These are phyloP conservation scores for Exophiala lecanii-corni DNA, from an alignment of 2,329 filamentous ascomycete species.

Conservation along the genomic window DNA sequence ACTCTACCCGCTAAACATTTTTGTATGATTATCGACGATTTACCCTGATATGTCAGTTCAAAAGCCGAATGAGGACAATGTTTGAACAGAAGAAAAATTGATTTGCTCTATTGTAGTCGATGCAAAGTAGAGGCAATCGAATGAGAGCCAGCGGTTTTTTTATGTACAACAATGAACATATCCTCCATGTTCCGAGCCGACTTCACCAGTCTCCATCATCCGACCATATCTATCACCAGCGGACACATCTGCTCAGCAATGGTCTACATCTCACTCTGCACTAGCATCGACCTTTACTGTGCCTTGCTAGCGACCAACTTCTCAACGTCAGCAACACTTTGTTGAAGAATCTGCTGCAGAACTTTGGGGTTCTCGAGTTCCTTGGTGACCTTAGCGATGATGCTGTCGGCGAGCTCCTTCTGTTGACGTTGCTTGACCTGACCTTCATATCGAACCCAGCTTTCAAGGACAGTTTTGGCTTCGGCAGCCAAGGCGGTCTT, in stretches of 20 bases:
- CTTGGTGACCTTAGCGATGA: slow-evolving; percentile 98
- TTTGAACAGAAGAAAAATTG: neutral
- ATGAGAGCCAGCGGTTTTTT: neutral
- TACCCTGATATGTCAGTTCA: too few relatives aligned
- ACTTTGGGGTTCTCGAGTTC: slow-evolving; percentile 97
- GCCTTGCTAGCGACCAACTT: slow-evolving; percentile 35
- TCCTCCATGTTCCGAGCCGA: neutral
- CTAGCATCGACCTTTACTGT: slow-evolving; percentile 16
- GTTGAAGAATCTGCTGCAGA: slow-evolving; percentile 95
- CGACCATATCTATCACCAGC: too few relatives aligned
- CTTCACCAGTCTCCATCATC: neutral
- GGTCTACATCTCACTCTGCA: too few relatives aligned
- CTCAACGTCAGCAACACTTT: slow-evolving; percentile 94
- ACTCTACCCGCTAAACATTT: too few relatives aligned
- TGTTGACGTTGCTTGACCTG: slow-evolving; percentile 99
- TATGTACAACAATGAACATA: slow-evolving; percentile 2
- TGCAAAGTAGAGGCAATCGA: neutral
- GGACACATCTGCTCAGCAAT: too few relatives aligned
- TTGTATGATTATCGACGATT: too few relatives aligned
- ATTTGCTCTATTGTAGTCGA: neutral
- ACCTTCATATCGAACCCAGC: slow-evolving; percentile 96
- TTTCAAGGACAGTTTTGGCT: slow-evolving; percentile 93
- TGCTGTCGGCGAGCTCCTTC: slow-evolving; percentile 82
- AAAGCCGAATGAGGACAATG: neutral
- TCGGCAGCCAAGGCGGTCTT: slow-evolving; percentile 85